These are phyloP conservation scores for Tremella yokohamensis DNA, from an alignment of 768 basidiomycete species.

Conservation along the genomic window DNA sequence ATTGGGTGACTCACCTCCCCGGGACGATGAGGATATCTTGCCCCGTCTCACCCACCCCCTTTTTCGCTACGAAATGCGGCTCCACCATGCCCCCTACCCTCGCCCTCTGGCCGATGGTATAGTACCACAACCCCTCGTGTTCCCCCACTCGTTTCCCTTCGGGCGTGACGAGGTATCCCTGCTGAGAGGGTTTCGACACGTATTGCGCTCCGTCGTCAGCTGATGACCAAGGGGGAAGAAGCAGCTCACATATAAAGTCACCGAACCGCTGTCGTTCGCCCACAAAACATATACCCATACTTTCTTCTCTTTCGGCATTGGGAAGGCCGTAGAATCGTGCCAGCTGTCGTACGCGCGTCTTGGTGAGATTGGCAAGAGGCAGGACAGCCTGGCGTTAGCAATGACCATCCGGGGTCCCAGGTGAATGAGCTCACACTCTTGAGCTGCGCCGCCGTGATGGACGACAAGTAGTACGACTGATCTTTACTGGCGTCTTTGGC, in stretches of 20 bases:
- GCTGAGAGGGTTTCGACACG: constrained; percentile 50
- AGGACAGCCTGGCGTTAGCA: constrained; percentile 57
- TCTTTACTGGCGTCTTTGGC: constrained; percentile 68
- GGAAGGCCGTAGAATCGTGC: constrained; percentile 64
- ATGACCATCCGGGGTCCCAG: neutral
- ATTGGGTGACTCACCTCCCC: constrained; percentile 57
- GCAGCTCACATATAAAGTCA: constrained; percentile 64
- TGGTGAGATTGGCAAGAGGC: constrained; percentile 70
- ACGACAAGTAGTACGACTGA: constrained; percentile 86
- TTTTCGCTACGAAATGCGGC: constrained; percentile 69
- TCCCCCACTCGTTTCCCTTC: constrained; percentile 59
- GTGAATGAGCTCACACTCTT: constrained; percentile 52
- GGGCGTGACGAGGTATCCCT: constrained; percentile 65
- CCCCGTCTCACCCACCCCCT: constrained; percentile 58
- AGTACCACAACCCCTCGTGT: constrained; percentile 77
- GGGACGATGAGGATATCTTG: constrained; percentile 72
- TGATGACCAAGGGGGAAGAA: neutral
- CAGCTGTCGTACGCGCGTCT: constrained; percentile 68
- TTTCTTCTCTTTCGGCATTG: constrained; percentile 73
- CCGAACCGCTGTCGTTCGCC: constrained; percentile 72
- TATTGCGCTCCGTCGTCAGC: constrained; percentile 63
- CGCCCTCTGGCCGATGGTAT: constrained; percentile 79
- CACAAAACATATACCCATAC: constrained; percentile 93
- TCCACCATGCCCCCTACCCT: constrained; percentile 61
- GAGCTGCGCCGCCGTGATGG: constrained; percentile 66